A percentile compares a stretch with the other conserved stretches of the same genome.
phyloP scores from a whole-genome alignment of 2,329 filamentous ascomycete species.

The Fusarium clavum region DNA sequence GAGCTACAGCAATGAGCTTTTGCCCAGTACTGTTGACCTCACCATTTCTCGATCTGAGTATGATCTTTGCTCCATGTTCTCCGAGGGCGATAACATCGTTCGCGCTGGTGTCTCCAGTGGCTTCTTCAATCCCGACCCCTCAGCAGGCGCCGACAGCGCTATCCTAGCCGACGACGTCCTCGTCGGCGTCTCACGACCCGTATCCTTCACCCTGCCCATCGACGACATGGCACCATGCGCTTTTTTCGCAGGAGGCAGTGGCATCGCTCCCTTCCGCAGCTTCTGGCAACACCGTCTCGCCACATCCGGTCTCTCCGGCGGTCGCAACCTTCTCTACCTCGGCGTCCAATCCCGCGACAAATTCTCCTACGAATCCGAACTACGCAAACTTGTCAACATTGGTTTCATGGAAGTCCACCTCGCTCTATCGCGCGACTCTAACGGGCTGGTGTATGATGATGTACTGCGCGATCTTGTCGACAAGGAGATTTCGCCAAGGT shows the following conservation, averaged over 20 bases:
- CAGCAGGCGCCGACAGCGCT: constrained; percentile 51
- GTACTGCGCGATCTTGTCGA: constrained; percentile 59
- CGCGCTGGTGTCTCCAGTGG: constrained; percentile 64
- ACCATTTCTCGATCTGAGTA: constrained; percentile 65
- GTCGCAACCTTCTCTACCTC: constrained; percentile 62
- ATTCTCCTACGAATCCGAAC: constrained; percentile 42
- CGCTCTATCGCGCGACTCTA: constrained; percentile 63
- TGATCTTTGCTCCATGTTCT: constrained; percentile 58
- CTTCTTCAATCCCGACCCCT: constrained; percentile 61
- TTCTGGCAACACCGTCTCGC: constrained; percentile 62
- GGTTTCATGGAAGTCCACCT: constrained; percentile 65
- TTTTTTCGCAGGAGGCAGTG: constrained; percentile 65
- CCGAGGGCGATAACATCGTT: constrained; percentile 47
- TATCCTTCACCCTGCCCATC: constrained; percentile 64
- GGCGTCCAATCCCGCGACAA: constrained; percentile 65
- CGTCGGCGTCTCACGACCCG: constrained; percentile 63
- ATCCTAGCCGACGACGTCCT: constrained; percentile 58
- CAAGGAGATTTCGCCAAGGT: constrained; percentile 61
- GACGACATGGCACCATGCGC: constrained; percentile 63
- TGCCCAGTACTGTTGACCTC: constrained; percentile 63
- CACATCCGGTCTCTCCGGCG: constrained; percentile 52
- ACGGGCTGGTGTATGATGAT: constrained; percentile 60
- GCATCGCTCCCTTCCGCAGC: constrained; percentile 65
- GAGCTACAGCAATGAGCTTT: constrained; percentile 61
- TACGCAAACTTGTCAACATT: constrained; percentile 51